Base-by-base conservation (phyloP, 2,329 filamentous ascomycete species). In the Huntiella decipiens region DNA sequence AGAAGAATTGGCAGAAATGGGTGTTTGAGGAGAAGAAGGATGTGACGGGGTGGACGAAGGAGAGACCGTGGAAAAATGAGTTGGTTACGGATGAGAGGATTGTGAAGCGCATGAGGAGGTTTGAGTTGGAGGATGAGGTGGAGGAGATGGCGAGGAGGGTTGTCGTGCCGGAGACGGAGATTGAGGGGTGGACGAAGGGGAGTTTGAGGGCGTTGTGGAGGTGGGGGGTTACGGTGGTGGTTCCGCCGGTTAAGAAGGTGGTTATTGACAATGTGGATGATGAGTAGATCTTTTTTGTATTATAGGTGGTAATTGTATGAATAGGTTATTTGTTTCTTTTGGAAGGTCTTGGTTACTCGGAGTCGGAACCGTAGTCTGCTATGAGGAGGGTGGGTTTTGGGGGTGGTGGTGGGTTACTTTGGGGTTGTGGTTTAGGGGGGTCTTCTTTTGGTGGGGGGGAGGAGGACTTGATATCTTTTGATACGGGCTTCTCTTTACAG, bases 1-100 rank as follows among this genome's bases (percentile, higher is more conserved):
- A 94, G 63, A 63, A 62, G 38, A 75, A 88, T 58, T 94, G 86
- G 86, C 77, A 80, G 60, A 93, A 92, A 63, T 77, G 71, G n/a
- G 73, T 78, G 4, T 77, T 73, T 62, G 63, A 56, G 56, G 64
- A 56, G 61, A 70, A 56, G 54, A 63, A 38, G n/a, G 50, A 56
- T 45, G 54, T 57, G 40, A 56, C 61, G 43, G 56, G 60, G 49
- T 51, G 56, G 6, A 51, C 50, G 36, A 66, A 65, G 47, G 82
- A 87, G 61, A 74, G 72, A 54, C 77, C 87, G 43, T 94, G 84
- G 82, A 61, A 80, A 6, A 74, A 79, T 45, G 72, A 77, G 8
- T 66, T 95, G 44, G 76, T 82, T 2, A 58, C 94, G 7, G 87
- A 98, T 58, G 63, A 74, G 10, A 72, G 87, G 34, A 77, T 95